Evolutionary conservation across 2,329 filamentous ascomycete genomes (phyloP).

Genomic region (Fusarium irregulare): DNA sequence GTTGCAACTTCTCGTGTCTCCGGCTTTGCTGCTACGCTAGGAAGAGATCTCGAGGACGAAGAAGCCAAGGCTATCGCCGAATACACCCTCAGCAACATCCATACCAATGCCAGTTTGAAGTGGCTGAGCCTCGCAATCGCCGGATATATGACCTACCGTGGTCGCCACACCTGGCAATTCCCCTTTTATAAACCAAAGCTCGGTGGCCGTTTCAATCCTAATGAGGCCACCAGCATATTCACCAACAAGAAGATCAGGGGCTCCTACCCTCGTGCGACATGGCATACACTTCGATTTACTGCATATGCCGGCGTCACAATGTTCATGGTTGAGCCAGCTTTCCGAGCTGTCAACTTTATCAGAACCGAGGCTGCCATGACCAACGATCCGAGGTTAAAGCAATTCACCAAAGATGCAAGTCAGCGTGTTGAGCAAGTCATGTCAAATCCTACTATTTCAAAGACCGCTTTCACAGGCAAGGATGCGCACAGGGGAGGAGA

Average conservation of each 20-base stretch:
- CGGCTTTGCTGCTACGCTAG: conserved; percentile 46
- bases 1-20: conserved; percentile 46
- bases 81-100: conserved; percentile 48
- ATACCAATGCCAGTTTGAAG: conserved; percentile 49
- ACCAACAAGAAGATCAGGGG: conserved; percentile 44
- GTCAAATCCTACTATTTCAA: conserved; percentile 15
- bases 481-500: conserved; percentile 17
- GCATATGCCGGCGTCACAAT: conserved; percentile 44
- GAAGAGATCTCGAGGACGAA: conserved; percentile 50
- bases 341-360: conserved; percentile 42
- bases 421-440: conserved; percentile 43
- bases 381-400: conserved; percentile 35
- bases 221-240: conserved; percentile 45
- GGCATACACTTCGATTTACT: conserved; percentile 44
- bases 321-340: conserved; percentile 44
- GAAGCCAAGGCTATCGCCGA: conserved; percentile 53
- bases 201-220: conserved; percentile 43
- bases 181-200: conserved; percentile 47
- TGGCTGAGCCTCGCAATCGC: conserved; percentile 43
- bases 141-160: conserved; percentile 46
- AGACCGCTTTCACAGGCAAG: conserved; percentile 13
- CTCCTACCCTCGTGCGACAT: conserved; percentile 40
- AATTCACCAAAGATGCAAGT: conserved; percentile 42
- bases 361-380: conserved; percentile 40
- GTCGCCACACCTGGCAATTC: conserved; percentile 45